Evolutionary conservation across 2,329 filamentous ascomycete species (phyloP).

Genomic region (Fonsecaea monophora): DNA sequence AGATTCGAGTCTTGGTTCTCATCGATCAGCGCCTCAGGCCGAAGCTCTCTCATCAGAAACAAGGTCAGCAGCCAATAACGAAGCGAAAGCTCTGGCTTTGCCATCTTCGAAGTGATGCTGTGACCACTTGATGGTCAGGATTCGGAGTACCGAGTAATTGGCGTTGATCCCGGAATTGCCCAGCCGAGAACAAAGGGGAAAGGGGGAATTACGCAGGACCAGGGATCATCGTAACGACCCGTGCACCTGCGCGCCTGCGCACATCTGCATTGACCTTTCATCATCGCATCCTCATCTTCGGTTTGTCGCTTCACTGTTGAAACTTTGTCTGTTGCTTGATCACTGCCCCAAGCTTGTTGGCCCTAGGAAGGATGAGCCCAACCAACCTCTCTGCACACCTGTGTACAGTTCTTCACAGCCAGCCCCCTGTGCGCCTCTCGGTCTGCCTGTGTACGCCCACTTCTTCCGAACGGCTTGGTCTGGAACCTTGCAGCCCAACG

Average conservation of each 20-base stretch:
- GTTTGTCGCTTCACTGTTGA: neutral
- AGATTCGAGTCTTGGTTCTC: neutral
- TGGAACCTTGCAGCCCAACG: neutral
- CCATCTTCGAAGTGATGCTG: neutral
- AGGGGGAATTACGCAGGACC: no score
- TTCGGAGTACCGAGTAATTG: neutral
- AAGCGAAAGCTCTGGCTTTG: neutral
- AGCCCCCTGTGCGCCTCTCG: neutral
- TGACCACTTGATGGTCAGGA: neutral
- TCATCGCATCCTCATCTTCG: neutral
- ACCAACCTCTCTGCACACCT: neutral
- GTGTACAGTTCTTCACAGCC: neutral
- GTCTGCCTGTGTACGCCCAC: neutral
- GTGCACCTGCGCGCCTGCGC: neutral
- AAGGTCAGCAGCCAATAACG: neutral
- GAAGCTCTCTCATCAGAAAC: neutral
- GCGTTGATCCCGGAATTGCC: neutral
- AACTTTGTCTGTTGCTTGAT: neutral
- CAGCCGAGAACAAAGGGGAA: neutral
- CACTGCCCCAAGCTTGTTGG: neutral
- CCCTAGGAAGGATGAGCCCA: neutral
- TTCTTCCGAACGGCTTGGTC: neutral
- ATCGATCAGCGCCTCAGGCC: neutral
- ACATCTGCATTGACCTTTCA: neutral
- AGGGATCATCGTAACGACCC: no score